Conservation (phyloP, 2,329 filamentous ascomycete genomes). For the Chaetomium globosum region DNA sequence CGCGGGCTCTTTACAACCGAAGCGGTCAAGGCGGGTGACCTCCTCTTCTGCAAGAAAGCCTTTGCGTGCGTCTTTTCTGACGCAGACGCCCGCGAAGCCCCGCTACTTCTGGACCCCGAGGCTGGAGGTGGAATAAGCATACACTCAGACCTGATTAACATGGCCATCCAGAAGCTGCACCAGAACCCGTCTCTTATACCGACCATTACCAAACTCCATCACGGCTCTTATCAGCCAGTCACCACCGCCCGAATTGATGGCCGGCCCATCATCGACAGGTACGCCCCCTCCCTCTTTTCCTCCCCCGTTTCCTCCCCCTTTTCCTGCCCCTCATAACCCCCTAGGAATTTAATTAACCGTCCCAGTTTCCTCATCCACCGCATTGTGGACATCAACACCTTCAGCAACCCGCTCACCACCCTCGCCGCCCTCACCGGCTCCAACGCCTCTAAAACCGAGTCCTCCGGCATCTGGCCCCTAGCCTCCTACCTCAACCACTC, state of each 20-base stretch:
- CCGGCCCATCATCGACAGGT: constrained; percentile 36
- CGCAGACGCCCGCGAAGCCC: constrained; percentile 21
- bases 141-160: constrained; percentile 40
- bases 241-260: constrained; percentile 12
- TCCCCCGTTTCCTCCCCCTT: too few species aligned
- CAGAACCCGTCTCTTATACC: constrained; percentile 23
- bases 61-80: constrained; percentile 48
- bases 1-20: constrained; percentile 55
- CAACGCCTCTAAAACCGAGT: constrained; percentile 30
- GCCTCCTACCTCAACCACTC: constrained; percentile 58
- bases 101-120: not conserved
- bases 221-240: constrained; percentile 49
- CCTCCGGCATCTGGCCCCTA: constrained; percentile 49
- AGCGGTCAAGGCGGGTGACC: constrained; percentile 52
- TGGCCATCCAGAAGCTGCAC: constrained; percentile 19
- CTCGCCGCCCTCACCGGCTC: constrained; percentile 35
- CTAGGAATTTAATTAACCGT: not conserved
- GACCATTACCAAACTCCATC: constrained; percentile 20
- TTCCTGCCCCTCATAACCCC: too few species aligned
- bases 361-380: constrained; percentile 48
- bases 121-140: constrained; percentile 40
- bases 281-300: not conserved
- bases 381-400: constrained; percentile 50
- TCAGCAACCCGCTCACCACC: constrained; percentile 39
- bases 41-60: constrained; percentile 60